Evolutionary conservation across 2,329 filamentous ascomycete species (phyloP).

Genomic region (Penicillium fuscoglaucum): DNA sequence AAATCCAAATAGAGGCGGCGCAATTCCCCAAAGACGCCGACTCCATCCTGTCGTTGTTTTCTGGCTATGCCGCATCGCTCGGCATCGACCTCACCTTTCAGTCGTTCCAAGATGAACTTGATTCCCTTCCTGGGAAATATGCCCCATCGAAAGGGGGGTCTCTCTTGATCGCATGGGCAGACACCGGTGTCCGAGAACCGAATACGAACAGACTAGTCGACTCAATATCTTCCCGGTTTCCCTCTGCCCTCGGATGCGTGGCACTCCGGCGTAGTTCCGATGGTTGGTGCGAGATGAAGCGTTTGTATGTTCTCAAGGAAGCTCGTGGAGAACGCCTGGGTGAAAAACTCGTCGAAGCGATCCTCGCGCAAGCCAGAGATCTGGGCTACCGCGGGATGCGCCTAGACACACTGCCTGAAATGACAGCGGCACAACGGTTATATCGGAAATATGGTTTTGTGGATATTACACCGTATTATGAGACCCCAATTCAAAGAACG

Average conservation of each 20-base stretch:
- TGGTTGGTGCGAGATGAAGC: slow-evolving; percentile 56
- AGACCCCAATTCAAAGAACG: slow-evolving; percentile 55
- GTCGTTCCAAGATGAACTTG: slow-evolving; percentile 55
- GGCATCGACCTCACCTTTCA: slow-evolving; percentile 60
- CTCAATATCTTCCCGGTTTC: not conserved
- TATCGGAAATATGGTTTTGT: slow-evolving; percentile 55
- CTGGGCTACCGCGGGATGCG: slow-evolving; percentile 55
- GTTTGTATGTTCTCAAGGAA: slow-evolving; percentile 53
- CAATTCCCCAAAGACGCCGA: slow-evolving; percentile 45
- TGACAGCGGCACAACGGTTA: slow-evolving; percentile 52
- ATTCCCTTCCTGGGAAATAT: slow-evolving; percentile 57
- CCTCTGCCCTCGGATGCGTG: slow-evolving; percentile 49
- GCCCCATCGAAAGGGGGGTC: slow-evolving; percentile 46
- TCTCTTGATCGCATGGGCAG: slow-evolving; percentile 49
- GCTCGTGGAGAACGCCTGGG: slow-evolving; percentile 54
- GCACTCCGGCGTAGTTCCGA: slow-evolving; percentile 45
- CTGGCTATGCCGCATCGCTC: slow-evolving; percentile 47
- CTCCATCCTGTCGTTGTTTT: slow-evolving; percentile 46
- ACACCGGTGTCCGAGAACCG: not conserved
- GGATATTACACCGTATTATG: slow-evolving; percentile 56
- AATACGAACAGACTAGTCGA: not conserved
- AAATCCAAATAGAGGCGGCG: slow-evolving; percentile 39
- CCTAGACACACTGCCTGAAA: slow-evolving; percentile 57
- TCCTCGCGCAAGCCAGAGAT: slow-evolving; percentile 48
- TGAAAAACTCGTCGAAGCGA: slow-evolving; percentile 47